Percentiles rank a stretch among this genome's conserved stretches.
Conservation (phyloP, 176 grass and related monocot genomes). For the Oryza rufipogon region DNA sequence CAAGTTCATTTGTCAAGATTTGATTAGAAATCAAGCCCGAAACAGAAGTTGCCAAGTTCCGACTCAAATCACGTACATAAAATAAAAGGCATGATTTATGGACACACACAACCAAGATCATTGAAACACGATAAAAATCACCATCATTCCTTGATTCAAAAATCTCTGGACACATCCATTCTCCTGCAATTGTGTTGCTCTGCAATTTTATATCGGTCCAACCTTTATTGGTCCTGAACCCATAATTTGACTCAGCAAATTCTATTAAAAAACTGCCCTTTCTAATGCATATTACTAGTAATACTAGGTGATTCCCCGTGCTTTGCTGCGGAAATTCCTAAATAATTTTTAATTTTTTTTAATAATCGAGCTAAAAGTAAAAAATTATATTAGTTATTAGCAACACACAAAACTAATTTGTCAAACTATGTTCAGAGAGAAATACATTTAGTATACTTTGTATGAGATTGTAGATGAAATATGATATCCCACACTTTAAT, state of each 20-base stretch:
- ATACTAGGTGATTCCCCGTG: not conserved
- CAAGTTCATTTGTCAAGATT: conserved; percentile 8
- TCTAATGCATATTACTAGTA: not conserved
- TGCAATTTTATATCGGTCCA: not conserved
- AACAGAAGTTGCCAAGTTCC: conserved; percentile 7
- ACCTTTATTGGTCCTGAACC: not conserved
- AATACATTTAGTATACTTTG: too few species aligned
- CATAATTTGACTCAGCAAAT: not conserved
- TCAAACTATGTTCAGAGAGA: too few species aligned
- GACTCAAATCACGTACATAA: not conserved
- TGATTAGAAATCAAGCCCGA: conserved; percentile 17
- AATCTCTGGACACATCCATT: not conserved
- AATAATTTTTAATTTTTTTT: too few species aligned
- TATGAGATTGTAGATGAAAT: too few species aligned
- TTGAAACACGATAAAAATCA: not conserved
- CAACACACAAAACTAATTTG: too few species aligned
- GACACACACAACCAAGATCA: not conserved
- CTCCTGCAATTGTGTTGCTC: not conserved
- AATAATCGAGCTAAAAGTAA: too few species aligned
- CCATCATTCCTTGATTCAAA: not conserved
- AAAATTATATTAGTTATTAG: too few species aligned
- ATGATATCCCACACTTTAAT: too few species aligned
- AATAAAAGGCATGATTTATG: conserved; percentile 6
- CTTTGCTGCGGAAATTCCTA: too few species aligned
- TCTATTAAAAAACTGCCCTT: not conserved